Base-by-base conservation (phyloP, 164 flowering plant genomes). In the Umbellularia californica region DNA sequence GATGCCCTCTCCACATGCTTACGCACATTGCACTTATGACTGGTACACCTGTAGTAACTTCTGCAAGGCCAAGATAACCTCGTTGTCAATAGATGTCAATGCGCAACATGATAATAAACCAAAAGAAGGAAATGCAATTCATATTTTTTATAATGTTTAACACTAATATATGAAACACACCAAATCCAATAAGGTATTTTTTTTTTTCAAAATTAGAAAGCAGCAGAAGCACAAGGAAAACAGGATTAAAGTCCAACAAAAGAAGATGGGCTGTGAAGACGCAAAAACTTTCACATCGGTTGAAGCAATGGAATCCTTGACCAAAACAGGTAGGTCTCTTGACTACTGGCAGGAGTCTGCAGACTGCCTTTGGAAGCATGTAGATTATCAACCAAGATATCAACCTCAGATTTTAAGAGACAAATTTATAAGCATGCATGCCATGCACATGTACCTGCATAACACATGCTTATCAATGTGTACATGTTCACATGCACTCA, bases 1-100 rank as follows among this genome's bases (percentile, higher is more conserved):
- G 87, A 84, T 71, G 90, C 86, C 81, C 97, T 83, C 79, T 95
- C 98, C 0, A 91, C 97, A 77, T 90, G 87, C 81, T 95, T 95
- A 55, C 94, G 87, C 70, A 87, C 97, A 30, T 83, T 90, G 88
- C 98, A 95, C 68, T 85, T 88, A 69, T 52, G 50, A 72, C 65
- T 10, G 2, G 74, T 79, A 69, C 82, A 79, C 66, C 81, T 75
- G 67, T 90, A 94, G 80, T 94, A 92, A 77, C 97, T 92, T 78
- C 98, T 94, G 91, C 85, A 85, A 72, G 55, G 69, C 28, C 74
- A 80, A 76, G 10, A 15, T 27, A 22, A 5, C 9, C 41, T 15
- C 47, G 3, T 19, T 9, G 23, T 5, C 33, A 20, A 17, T 24
- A 2, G 7, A 22, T 15, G 22, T n/a, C 6, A 20, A 24, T 27